Evolutionary conservation across 805 yeast species (phyloP).

Genomic region (Brettanomyces sp.): DNA sequence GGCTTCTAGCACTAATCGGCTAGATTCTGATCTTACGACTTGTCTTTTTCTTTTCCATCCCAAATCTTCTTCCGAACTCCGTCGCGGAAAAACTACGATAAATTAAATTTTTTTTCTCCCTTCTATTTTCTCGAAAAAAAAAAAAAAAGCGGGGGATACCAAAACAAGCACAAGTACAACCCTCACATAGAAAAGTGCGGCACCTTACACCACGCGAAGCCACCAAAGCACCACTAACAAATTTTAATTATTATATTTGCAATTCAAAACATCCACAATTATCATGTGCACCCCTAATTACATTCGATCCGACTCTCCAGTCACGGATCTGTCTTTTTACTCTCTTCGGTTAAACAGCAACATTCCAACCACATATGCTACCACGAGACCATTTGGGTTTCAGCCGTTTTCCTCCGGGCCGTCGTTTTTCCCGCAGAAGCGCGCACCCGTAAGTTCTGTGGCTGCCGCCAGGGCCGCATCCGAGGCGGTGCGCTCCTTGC

Average conservation of each 20-base stretch:
- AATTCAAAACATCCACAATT: too few relatives aligned
- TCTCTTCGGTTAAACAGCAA: slow-evolving; percentile 20
- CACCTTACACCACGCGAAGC: not conserved
- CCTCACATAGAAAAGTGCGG: too few relatives aligned
- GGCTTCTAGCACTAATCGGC: too few relatives aligned
- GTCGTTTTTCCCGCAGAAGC: not conserved
- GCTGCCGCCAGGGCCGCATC: not conserved
- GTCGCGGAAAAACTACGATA: too few relatives aligned
- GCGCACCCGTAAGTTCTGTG: not conserved
- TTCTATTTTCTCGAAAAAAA: too few relatives aligned
- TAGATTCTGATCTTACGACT: too few relatives aligned
- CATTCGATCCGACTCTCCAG: slow-evolving; percentile 17
- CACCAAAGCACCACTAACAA: not conserved
- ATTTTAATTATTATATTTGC: not conserved
- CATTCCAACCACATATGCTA: slow-evolving; percentile 14
- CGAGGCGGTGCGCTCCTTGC: not conserved
- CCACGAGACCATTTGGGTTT: slow-evolving; percentile 2
- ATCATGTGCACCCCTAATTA: slow-evolving; percentile 19
- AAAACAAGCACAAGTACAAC: too few relatives aligned
- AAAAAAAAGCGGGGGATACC: too few relatives aligned
- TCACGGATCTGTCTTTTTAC: slow-evolving; percentile 23
- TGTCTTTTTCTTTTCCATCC: too few relatives aligned
- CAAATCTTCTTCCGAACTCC: too few relatives aligned
- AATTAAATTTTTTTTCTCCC: too few relatives aligned
- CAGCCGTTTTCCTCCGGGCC: slow-evolving; percentile 1